Evolutionary conservation across 2,329 filamentous ascomycete species (phyloP).

Genomic region (Pestalotiopsis sp.): DNA sequence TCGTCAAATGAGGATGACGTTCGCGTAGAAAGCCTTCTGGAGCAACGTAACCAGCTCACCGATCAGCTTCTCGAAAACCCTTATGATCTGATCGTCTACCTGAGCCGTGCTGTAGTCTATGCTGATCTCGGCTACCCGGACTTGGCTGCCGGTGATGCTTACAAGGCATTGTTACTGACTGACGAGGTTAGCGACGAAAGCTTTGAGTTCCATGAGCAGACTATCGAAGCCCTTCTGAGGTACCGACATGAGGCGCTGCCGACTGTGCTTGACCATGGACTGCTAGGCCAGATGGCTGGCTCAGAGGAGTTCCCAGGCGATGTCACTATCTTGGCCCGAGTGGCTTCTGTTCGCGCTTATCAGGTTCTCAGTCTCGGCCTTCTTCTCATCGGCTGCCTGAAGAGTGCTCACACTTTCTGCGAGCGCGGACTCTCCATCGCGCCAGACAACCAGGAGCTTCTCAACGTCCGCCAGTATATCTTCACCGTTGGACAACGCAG

Average conservation of each 20-base stretch:
- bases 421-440: conserved; percentile 60
- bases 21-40: conserved; percentile 49
- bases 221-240: conserved; percentile 53
- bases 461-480: conserved; percentile 56
- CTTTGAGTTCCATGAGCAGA: conserved; percentile 80
- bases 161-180: conserved; percentile 82
- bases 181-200: conserved; percentile 80
- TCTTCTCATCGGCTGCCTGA: conserved; percentile 68
- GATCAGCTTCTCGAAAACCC: conserved; percentile 52
- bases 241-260: conserved; percentile 40
- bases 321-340: conserved; percentile 34
- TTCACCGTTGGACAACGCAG: conserved; percentile 52
- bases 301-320: conserved; percentile 10
- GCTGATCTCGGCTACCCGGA: conserved; percentile 83
- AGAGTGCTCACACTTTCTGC: conserved; percentile 69
- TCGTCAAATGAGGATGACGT: conserved; percentile 38
- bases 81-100: conserved; percentile 66
- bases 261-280: conserved; percentile 49
- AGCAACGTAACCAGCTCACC: conserved; percentile 60
- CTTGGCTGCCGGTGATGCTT: conserved; percentile 86
- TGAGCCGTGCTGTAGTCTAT: conserved; percentile 73
- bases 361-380: conserved; percentile 61
- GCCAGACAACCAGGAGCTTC: conserved; percentile 58
- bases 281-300: conserved; percentile 33
- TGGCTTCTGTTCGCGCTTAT: conserved; percentile 57